Percentiles rank a stretch among this genome's conserved stretches.
These are phyloP conservation scores for Gonapodya sp. DNA, from an alignment of 192 early-diverging fungal genomes.

Conservation along the genomic window DNA sequence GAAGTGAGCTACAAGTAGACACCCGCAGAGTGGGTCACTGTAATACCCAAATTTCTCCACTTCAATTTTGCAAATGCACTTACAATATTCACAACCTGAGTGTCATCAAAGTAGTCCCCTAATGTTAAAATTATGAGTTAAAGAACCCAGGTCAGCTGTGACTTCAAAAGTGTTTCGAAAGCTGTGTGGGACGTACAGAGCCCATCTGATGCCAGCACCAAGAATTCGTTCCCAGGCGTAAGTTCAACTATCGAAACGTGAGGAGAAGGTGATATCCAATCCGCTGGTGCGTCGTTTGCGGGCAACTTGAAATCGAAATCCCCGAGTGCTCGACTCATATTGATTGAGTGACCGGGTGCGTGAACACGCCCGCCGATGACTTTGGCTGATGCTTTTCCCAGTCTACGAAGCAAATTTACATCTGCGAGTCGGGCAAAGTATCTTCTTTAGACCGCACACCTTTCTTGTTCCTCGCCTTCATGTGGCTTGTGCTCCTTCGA, in stretches of 20 bases:
- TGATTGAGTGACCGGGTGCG: neutral
- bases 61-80: too few relatives aligned
- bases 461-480: neutral
- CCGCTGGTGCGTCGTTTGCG: neutral
- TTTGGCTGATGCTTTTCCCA: neutral
- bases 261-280: neutral
- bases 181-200: too few relatives aligned
- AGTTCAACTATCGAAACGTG: neutral
- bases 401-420: too few relatives aligned
- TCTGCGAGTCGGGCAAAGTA: too few relatives aligned
- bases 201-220: neutral
- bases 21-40: too few relatives aligned
- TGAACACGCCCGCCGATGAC: neutral
- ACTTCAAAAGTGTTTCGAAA: too few relatives aligned
- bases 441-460: too few relatives aligned
- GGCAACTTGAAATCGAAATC: neutral
- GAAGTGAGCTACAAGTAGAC: neutral
- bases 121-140: too few relatives aligned
- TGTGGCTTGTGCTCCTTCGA: neutral
- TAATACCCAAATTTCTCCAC: too few relatives aligned
- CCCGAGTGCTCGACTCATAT: neutral
- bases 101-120: neutral
- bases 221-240: neutral
- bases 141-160: too few relatives aligned
- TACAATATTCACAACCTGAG: neutral